Percentiles rank a stretch among this genome's conserved stretches.
Conservation (phyloP, 2,329 filamentous ascomycete genomes). For the Trichophyton verrucosum region DNA sequence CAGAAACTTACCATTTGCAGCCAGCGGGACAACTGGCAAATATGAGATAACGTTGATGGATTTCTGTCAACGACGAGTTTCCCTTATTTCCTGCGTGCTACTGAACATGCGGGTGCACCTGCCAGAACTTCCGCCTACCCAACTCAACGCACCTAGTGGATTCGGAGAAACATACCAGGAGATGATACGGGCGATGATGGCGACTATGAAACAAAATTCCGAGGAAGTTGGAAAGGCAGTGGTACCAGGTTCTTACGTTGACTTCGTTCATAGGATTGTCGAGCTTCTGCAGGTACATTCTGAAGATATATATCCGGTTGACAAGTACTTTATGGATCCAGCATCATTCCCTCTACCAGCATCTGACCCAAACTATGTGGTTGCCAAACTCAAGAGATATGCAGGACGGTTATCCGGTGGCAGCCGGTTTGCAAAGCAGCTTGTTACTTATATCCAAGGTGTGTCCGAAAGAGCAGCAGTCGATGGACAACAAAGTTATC, state of each 20-base stretch:
- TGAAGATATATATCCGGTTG: slow-evolving; percentile 42
- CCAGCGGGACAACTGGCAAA: slow-evolving; percentile 22
- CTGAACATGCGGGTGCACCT: slow-evolving; percentile 47
- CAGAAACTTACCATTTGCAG: slow-evolving; percentile 46
- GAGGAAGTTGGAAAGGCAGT: slow-evolving; percentile 37
- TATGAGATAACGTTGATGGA: slow-evolving; percentile 41
- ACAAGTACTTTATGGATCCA: slow-evolving; percentile 50
- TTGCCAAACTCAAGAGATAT: slow-evolving; percentile 49
- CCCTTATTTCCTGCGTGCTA: slow-evolving; percentile 44
- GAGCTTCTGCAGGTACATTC: slow-evolving; percentile 50
- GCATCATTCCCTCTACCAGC: slow-evolving; percentile 48
- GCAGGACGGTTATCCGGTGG: slow-evolving; percentile 39
- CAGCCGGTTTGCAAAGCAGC: slow-evolving; percentile 39
- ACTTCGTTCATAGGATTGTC: slow-evolving; percentile 50
- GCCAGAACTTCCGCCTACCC: slow-evolving; percentile 26
- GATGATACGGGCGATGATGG: slow-evolving; percentile 46
- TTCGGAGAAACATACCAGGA: slow-evolving; percentile 35
- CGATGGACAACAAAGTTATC: slow-evolving; percentile 45
- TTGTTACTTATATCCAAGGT: slow-evolving; percentile 47
- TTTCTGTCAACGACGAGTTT: slow-evolving; percentile 42
- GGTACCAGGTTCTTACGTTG: slow-evolving; percentile 43
- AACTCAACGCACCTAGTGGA: slow-evolving; percentile 24
- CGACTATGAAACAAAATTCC: slow-evolving; percentile 49
- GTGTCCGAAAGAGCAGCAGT: slow-evolving; percentile 47
- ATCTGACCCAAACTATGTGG: slow-evolving; percentile 49